Percentiles rank a stretch among this genome's conserved stretches.
These are phyloP conservation scores for Colletotrichum sojae DNA, from an alignment of 2,329 filamentous ascomycete species.

Conservation along the genomic window DNA sequence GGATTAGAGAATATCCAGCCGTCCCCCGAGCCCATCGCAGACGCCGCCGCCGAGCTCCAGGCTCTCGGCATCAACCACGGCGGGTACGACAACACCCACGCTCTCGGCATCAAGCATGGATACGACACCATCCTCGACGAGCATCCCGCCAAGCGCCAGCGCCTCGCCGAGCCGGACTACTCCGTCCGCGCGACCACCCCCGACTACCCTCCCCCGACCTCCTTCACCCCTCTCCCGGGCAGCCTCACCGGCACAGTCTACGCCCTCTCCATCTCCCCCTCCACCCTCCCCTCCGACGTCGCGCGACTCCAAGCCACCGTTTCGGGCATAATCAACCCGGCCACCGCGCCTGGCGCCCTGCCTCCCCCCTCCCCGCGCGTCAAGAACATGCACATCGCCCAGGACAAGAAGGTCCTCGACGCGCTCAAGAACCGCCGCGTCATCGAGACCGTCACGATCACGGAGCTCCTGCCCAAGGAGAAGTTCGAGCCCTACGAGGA, in stretches of 20 bases:
- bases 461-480: background rate
- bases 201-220: background rate
- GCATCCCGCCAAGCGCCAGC: background rate
- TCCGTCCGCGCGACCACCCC: background rate
- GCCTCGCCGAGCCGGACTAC: background rate
- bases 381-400: background rate
- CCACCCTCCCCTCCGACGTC: too few species aligned
- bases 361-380: background rate
- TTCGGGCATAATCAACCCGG: background rate
- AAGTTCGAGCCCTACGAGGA: conserved; percentile 40
- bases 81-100: background rate
- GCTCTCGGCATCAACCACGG: background rate
- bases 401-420: too few species aligned
- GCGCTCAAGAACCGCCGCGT: background rate
- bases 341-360: background rate
- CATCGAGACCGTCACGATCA: background rate
- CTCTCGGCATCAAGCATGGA: background rate
- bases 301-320: background rate
- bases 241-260: background rate
- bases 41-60: background rate
- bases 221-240: background rate
- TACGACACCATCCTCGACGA: background rate
- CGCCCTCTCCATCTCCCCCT: background rate
- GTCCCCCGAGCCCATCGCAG: background rate
- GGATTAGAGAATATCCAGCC: background rate